Conservation (phyloP, 164 flowering plant genomes). For the Vitis cinerea region DNA sequence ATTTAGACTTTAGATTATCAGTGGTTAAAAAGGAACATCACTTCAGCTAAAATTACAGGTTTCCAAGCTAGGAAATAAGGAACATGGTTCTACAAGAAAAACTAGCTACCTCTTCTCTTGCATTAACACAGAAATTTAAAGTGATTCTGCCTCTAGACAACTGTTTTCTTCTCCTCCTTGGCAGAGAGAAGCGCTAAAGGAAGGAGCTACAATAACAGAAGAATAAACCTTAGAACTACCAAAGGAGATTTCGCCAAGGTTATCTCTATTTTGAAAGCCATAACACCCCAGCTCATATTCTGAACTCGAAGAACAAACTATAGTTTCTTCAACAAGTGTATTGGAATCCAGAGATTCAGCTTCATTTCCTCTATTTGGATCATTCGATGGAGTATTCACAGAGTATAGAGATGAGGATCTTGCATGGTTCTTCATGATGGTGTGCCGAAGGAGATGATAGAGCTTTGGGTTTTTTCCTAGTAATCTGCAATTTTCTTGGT, state of each 20-base stretch:
- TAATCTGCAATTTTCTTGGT: constrained; percentile 22
- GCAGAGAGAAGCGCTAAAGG: constrained; percentile 33
- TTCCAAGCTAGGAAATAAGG: too few relatives aligned
- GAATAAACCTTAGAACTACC: constrained; percentile 57
- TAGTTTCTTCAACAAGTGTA: constrained; percentile 40
- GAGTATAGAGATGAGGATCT: constrained; percentile 8
- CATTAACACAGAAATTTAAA: background rate
- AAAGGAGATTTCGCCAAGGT: constrained; percentile 21
- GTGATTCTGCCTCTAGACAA: background rate
- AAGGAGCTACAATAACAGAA: constrained; percentile 60
- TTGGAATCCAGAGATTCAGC: constrained; percentile 11
- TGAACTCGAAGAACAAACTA: constrained; percentile 29
- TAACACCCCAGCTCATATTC: background rate
- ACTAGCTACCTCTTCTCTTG: background rate
- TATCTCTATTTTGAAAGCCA: constrained; percentile 9
- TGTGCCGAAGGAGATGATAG: constrained; percentile 40
- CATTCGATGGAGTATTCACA: background rate
- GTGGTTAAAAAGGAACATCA: too few relatives aligned
- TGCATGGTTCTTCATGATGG: constrained; percentile 42
- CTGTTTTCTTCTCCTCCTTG: constrained; percentile 8
- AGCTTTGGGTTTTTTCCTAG: constrained; percentile 40
- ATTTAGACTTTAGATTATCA: too few relatives aligned
- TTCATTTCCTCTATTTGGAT: constrained; percentile 6
- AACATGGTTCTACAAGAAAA: too few relatives aligned
- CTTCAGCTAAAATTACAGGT: too few relatives aligned